Conservation (phyloP, 176 grass and related monocot genomes). For the Cenchrus purpureus region DNA sequence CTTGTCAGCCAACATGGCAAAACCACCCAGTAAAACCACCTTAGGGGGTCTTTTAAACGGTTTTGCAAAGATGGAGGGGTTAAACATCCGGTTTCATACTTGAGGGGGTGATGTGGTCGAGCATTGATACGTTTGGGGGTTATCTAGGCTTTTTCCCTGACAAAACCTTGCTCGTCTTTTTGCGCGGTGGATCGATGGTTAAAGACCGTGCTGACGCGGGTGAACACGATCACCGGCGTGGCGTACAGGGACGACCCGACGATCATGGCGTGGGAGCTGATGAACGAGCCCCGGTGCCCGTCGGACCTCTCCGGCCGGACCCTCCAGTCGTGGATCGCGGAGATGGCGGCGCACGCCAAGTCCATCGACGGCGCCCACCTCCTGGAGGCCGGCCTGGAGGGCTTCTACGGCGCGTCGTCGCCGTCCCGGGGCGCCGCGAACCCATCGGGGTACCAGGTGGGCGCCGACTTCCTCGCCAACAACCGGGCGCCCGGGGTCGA, state of each 20-base stretch:
- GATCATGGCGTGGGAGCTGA: constrained; percentile 97
- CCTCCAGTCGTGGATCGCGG: constrained; percentile 87
- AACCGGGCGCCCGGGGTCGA: constrained; percentile 75
- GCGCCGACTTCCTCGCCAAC: constrained; percentile 95
- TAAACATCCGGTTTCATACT: too few species aligned
- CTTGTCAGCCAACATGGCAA: too few species aligned
- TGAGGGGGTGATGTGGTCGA: too few species aligned
- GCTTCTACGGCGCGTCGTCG: constrained; percentile 75
- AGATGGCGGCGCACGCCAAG: constrained; percentile 91
- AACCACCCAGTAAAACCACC: too few species aligned
- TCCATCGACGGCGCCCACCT: constrained; percentile 85
- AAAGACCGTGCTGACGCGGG: constrained; percentile 77
- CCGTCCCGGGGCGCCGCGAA: constrained; percentile 38
- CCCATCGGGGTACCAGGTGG: constrained; percentile 63
- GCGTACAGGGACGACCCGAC: constrained; percentile 92
- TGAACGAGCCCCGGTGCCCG: constrained; percentile 96
- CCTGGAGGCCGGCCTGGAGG: constrained; percentile 91
- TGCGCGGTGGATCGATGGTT: neutral
- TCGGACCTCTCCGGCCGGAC: constrained; percentile 74
- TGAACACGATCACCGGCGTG: constrained; percentile 82
- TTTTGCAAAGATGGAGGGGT: too few species aligned
- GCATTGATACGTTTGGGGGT: too few species aligned
- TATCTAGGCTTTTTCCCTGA: neutral
- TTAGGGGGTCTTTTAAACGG: too few species aligned
- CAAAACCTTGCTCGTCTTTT: neutral